Evolutionary conservation across 805 yeast genomes (phyloP), one percentile per base, ranked within the genome.

Genomic region (Monosporozyma aerobia): DNA sequence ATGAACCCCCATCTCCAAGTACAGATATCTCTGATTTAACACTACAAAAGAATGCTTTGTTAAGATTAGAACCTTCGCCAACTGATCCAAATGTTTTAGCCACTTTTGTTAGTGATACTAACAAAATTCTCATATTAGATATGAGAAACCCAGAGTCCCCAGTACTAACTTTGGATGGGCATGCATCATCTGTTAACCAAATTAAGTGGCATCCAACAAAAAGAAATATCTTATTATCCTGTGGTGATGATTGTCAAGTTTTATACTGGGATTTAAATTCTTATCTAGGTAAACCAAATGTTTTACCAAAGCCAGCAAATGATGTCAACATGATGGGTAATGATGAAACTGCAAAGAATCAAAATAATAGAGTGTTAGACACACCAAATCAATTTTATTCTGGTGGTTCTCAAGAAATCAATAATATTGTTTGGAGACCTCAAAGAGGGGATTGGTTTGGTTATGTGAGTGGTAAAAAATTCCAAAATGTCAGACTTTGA

Each of bases 61-160:
- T 94, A 33, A 75, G 92, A 55, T 71, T 94, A 10, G 83, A 88
- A 9, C 80, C 96, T 0, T 85, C 89, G 32, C 86, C 87, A 39
- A 74, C 79, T 39, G 96, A 94, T 65, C 82, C 86, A 45, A 87
- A 92, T 67, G 79, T 87, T 47, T 72, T 94, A 54, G 97, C 97
- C 1, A 82, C 96, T 0, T 75, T 90, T 54, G 90, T 87, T 5
- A 80, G 81, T 44, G 81, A 84, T 61, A 81, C 88, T 25, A 78
- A 78, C 58, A 74, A 76, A 51, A 79, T 90, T 4, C 73, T 82
- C 27, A 74, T 92, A 11, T 74, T 94, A 52, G 99, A 92, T 67
- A 79, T 90, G 73, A 76, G 99, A 55, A 81, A 83, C 65, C 96
- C 97, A 0, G 96, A 96, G 3, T 66, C 81, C 1, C 97, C 98